Evolutionary conservation across 192 early-diverging fungal species (phyloP), one percentile per base, ranked within the genome.

Genomic region (Chytriomyces sp.): DNA sequence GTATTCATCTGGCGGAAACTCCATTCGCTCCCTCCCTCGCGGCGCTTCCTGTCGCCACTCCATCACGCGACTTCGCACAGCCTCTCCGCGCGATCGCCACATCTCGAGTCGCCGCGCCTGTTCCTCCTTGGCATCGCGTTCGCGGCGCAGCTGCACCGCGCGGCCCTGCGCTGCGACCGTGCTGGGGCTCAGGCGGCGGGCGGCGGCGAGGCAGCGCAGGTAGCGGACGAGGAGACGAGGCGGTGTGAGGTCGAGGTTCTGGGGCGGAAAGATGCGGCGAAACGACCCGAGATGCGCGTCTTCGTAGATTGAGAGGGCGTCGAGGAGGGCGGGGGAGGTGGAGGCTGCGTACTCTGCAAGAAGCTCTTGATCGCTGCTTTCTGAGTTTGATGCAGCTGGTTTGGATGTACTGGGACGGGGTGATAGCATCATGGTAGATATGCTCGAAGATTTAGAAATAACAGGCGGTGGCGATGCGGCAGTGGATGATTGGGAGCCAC

Each of bases 251-350:
- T 63, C 19, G 5, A 19, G 17, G 28, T 82, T 78, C 4, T 26
- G 10, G 10, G 82, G 82, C 38, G 85, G 85, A 63, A 81, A 86
- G 19, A 80, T 76, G 3, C 85, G 73, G 19, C 70, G 40, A 56
- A 79, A 86, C 3, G 64, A 52, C 2, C 84, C 84, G 4, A 82
- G 32, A 34, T 78, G 60, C 12, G 65, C 44, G 39, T 86, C 78
- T 74, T 83, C 84, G 36, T 57, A 75, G 6, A 17, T 26, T 31
- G 40, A 31, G 5, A 73, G 64, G 6, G 71, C 53, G 3, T 60
- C 64, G 4, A 70, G 38, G 25, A 59, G n/a, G 1, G 25, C 28
- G n/a, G 40, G 8, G 10, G 58, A 22, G 37, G 60, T 52, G 25
- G 32, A 55, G 1, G 40, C n/a, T 3, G 28, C 7, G 41, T 63